A percentile compares a stretch with the other conserved stretches of the same genome.
Evolutionary conservation across 768 basidiomycete species (phyloP).

Genomic region (Pholiota molesta): DNA sequence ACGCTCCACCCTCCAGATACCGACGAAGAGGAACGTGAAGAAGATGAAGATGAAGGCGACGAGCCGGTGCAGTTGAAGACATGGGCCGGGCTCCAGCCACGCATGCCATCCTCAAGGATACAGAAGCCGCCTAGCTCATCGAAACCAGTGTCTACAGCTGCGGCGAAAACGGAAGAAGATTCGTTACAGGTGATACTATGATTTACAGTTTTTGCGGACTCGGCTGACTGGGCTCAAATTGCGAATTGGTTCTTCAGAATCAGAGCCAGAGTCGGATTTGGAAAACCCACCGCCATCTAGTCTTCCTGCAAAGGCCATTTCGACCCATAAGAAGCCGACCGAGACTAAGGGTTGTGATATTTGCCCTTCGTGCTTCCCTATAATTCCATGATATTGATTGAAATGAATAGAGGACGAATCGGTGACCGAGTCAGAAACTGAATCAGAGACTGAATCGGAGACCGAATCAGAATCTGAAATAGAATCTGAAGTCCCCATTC

Average conservation of each 20-base stretch:
- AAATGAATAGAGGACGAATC: constrained; percentile 5
- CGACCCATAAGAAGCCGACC: neutral
- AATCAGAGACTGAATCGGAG: constrained; percentile 26
- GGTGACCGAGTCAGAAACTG: constrained; percentile 30
- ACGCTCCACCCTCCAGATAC: neutral
- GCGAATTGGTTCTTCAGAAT: constrained; percentile 30
- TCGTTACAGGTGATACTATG: constrained; percentile 27
- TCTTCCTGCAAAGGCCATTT: neutral
- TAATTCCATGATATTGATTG: neutral
- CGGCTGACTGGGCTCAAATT: neutral
- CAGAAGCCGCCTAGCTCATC: neutral
- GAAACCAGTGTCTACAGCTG: neutral
- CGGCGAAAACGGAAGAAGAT: constrained; percentile 20
- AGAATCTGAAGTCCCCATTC: neutral
- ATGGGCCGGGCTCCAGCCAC: neutral
- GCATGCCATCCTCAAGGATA: neutral
- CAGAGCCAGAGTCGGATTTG: constrained; percentile 28
- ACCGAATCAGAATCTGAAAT: neutral
- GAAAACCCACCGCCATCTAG: neutral
- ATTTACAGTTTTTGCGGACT: neutral
- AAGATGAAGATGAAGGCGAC: constrained; percentile 1
- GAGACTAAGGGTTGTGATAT: neutral
- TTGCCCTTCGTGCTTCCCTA: neutral
- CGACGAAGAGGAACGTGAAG: constrained; percentile 27
- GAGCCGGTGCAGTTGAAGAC: neutral